Evolutionary conservation across 345 rosid species (phyloP).

Genomic region (Dovyalis caffra): DNA sequence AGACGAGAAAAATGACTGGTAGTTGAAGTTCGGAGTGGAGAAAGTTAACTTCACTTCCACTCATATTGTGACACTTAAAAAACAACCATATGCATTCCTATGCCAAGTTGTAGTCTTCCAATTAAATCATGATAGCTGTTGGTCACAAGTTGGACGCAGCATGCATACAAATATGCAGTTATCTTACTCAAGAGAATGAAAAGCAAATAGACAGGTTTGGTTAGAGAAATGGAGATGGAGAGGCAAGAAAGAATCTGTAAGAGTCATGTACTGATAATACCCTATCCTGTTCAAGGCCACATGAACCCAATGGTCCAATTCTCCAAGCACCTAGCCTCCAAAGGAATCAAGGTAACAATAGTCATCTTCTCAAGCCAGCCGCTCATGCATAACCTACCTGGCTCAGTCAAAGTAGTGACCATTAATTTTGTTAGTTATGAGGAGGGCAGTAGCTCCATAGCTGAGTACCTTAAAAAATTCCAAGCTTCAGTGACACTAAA

Average conservation of each 20-base stretch:
- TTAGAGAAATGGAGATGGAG: not conserved
- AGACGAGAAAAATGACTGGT: too few species aligned
- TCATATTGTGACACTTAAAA: too few species aligned
- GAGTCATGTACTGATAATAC: not conserved
- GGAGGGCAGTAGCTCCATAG: too few species aligned
- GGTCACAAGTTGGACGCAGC: too few species aligned
- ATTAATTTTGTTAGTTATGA: not conserved
- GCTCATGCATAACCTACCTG: too few species aligned
- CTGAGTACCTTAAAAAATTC: not conserved
- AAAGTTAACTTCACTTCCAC: too few species aligned
- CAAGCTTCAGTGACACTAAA: not conserved
- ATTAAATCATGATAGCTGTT: too few species aligned
- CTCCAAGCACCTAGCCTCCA: not conserved
- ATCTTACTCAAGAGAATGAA: not conserved
- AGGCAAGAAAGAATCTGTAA: not conserved
- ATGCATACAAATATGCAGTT: too few species aligned
- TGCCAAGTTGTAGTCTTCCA: too few species aligned
- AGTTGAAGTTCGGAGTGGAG: too few species aligned
- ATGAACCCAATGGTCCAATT: constrained; percentile 12
- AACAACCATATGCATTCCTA: too few species aligned
- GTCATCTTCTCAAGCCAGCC: not conserved
- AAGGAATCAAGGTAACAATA: constrained; percentile 5
- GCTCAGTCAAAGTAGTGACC: not conserved
- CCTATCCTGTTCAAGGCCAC: constrained; percentile 10
- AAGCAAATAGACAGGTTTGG: not conserved